Conservation (phyloP, 495 filamentous ascomycete genomes). For the Aspergillus conjunctus region DNA sequence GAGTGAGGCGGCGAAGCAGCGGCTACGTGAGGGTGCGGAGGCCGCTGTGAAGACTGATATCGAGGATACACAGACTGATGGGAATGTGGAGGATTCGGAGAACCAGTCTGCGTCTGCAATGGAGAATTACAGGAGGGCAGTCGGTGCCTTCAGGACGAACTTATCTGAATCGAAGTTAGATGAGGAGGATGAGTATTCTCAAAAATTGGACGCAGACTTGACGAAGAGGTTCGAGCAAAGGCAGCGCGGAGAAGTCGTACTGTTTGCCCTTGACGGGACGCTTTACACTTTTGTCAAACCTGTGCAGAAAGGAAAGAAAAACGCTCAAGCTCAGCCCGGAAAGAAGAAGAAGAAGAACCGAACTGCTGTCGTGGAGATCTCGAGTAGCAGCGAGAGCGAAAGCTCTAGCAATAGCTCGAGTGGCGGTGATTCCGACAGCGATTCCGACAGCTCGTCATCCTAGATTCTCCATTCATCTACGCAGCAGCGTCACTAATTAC, state of each 20-base stretch:
- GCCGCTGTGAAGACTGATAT: conserved; percentile 52
- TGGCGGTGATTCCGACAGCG: conserved; percentile 29
- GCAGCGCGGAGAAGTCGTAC: conserved; percentile 48
- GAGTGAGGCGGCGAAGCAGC: conserved; percentile 60
- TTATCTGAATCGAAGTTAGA: conserved; percentile 35
- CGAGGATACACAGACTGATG: conserved; percentile 38
- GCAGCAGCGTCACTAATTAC: not conserved
- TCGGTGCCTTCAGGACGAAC: conserved; percentile 45
- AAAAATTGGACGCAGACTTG: conserved; percentile 43
- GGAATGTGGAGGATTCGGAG: conserved; percentile 3
- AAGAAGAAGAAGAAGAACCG: conserved; percentile 62
- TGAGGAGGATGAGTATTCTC: conserved; percentile 30
- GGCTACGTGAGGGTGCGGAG: conserved; percentile 63
- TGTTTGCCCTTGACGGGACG: conserved; percentile 43
- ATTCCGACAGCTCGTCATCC: conserved; percentile 25
- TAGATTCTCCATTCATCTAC: not conserved
- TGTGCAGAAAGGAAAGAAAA: conserved; percentile 26
- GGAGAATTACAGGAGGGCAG: conserved; percentile 57
- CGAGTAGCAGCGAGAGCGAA: conserved; percentile 49
- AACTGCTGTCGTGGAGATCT: conserved; percentile 49
- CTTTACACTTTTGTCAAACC: conserved; percentile 37
- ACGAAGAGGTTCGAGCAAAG: conserved; percentile 44
- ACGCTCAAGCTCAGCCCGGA: conserved; percentile 33
- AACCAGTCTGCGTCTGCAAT: conserved; percentile 25
- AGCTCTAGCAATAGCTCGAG: conserved; percentile 38